Base-by-base conservation (phyloP, 139 green algal genomes). In the Ettlia oleoabundans region DNA sequence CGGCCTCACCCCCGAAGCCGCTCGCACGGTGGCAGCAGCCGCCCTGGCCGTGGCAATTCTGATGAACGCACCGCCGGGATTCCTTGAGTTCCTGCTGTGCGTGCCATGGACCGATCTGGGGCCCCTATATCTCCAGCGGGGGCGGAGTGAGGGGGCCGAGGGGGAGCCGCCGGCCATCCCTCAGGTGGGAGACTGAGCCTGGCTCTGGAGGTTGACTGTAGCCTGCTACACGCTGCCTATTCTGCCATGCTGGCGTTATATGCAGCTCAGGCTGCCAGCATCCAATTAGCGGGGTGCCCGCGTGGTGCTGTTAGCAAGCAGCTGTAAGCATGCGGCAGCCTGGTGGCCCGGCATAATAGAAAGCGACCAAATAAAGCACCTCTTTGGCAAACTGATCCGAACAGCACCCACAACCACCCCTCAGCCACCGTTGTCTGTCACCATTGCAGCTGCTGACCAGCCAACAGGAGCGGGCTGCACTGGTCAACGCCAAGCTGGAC, bases 1-100 rank as follows among this genome's bases (percentile, higher is more conserved):
- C 13, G 62, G 40, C 9, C 73, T 81, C 5, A 65, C 65, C 1
- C 33, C 69, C 4, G 72, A 53, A 4, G 32, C 41, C 33, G 51
- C 52, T 13, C 73, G 42, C n/a, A 24, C 67, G 22, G 82, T 86
- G 53, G 82, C 82, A 13, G 43, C 35, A 2, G 82, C 82, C 0
- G 74, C 82, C 4, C 64, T 86, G 43, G 65, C 84, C 3, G 85
- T 89, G 3, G 90, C 90, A 0, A 82, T 85, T 0, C 85, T 96
- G 3, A 83, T 96, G 68, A 93, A 94, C 41, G 88, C 89, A 0
- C 92, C 92, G 0, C 89, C 89, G 0, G 88, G 90, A 0, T 96
- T 96, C 52, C 81, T 96, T 66, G 92, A 96, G 76, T 96, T 95
- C 80, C 74, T 96, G 78, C 83, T 95, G 3, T 93, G 92, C 61